These are phyloP conservation scores for Hirschfeldia incana DNA, from an alignment of 345 rosid species.

Conservation along the genomic window DNA sequence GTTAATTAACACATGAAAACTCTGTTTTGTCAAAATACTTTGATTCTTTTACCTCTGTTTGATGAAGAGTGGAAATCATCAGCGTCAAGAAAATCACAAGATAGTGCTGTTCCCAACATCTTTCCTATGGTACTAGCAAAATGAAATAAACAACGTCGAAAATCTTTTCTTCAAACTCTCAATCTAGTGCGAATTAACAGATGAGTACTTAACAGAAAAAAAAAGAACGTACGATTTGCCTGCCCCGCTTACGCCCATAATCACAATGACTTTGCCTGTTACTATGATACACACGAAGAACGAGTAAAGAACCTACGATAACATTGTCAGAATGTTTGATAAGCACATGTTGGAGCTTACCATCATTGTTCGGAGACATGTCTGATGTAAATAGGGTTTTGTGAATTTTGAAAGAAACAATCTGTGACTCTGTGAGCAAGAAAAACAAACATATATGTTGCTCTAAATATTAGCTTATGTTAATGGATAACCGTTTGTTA, in stretches of 20 bases:
- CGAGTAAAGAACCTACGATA: not conserved
- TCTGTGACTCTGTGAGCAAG: slow-evolving; percentile 10
- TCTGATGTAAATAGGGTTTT: not conserved
- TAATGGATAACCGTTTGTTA: no score
- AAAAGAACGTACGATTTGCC: slow-evolving; percentile 66
- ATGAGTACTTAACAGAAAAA: no score
- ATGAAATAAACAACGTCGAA: not conserved
- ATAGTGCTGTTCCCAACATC: slow-evolving; percentile 55
- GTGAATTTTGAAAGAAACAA: slow-evolving; percentile 7
- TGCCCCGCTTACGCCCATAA: slow-evolving; percentile 81
- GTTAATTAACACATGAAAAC: not conserved
- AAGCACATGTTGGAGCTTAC: slow-evolving; percentile 25
- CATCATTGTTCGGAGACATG: slow-evolving; percentile 15
- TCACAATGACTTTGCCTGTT: slow-evolving; percentile 50
- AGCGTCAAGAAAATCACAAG: slow-evolving; percentile 72
- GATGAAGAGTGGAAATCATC: slow-evolving; percentile 80
- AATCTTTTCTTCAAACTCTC: not conserved
- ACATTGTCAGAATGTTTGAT: not conserved
- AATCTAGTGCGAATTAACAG: not conserved
- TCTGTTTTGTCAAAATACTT: not conserved
- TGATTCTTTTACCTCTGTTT: slow-evolving; percentile 57
- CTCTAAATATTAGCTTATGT: not conserved
- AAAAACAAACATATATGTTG: not conserved
- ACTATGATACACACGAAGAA: slow-evolving; percentile 7
- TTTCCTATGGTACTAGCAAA: slow-evolving; percentile 71